phyloP scores from a whole-genome alignment of 805 yeast species.

The Kodamaea restingae region DNA sequence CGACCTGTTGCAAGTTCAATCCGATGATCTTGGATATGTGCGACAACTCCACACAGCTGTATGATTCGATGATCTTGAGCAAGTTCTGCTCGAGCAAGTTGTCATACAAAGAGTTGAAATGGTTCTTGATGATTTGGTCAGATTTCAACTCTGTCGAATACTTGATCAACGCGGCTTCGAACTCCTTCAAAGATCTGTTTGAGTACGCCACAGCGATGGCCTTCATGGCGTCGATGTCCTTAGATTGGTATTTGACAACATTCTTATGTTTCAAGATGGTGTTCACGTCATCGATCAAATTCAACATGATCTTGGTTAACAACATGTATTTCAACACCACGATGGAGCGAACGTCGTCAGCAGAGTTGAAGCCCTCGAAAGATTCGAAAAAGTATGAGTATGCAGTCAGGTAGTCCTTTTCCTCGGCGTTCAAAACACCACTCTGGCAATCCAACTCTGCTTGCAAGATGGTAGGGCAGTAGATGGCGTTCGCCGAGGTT shows the following conservation, averaged over 20 bases:
- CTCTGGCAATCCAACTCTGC: conserved; percentile 94
- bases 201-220: conserved; percentile 87
- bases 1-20: conserved; percentile 80
- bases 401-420: conserved; percentile 93
- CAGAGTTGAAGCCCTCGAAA: conserved; percentile 82
- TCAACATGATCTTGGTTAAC: conserved; percentile 88
- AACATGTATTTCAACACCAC: conserved; percentile 88
- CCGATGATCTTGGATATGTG: conserved; percentile 88
- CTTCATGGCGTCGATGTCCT: conserved; percentile 92
- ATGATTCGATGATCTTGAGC: conserved; percentile 92
- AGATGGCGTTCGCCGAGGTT: conserved; percentile 95
- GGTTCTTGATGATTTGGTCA: conserved; percentile 86
- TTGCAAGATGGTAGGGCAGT: conserved; percentile 89
- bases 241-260: conserved; percentile 65
- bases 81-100: conserved; percentile 88
- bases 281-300: conserved; percentile 79
- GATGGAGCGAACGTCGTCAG: conserved; percentile 56
- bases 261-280: conserved; percentile 70
- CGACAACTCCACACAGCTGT: conserved; percentile 88
- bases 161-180: conserved; percentile 73
- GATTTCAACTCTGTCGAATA: conserved; percentile 74
- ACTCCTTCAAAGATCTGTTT: conserved; percentile 85
- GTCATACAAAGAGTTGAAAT: conserved; percentile 89
- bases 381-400: conserved; percentile 93
- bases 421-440: conserved; percentile 94